Evolutionary conservation across 2,329 filamentous ascomycete genomes (phyloP).

Genomic region (Plenodomus biglobosus): DNA sequence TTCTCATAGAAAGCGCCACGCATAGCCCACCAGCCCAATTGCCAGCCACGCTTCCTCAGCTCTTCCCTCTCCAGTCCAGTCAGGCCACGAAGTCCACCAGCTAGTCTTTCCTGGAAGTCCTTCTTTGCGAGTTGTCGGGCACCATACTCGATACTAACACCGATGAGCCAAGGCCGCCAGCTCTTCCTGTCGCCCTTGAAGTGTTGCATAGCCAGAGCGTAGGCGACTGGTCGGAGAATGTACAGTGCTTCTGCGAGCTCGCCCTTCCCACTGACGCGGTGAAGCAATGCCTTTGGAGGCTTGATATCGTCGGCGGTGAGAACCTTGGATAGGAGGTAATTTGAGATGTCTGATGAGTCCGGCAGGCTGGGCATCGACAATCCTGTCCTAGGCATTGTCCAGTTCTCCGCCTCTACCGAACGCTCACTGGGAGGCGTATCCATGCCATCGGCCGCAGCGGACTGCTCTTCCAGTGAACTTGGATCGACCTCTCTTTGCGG

Average conservation of each 20-base stretch:
- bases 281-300: slow-evolving; percentile 81
- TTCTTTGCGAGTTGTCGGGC: slow-evolving; percentile 80
- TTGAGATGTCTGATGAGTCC: slow-evolving; percentile 76
- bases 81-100: slow-evolving; percentile 72
- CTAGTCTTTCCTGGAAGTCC: slow-evolving; percentile 62
- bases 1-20: slow-evolving; percentile 96
- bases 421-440: slow-evolving; percentile 48
- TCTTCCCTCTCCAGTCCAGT: slow-evolving; percentile 89
- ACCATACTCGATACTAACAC: slow-evolving; percentile 80
- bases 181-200: slow-evolving; percentile 71
- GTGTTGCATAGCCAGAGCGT: slow-evolving; percentile 78
- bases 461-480: slow-evolving; percentile 57
- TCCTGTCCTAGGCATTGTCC: slow-evolving; percentile 94
- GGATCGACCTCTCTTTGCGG: slow-evolving; percentile 83
- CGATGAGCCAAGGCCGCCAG: slow-evolving; percentile 91
- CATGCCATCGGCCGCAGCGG: slow-evolving; percentile 50
- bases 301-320: slow-evolving; percentile 97
- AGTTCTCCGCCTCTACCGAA: slow-evolving; percentile 55
- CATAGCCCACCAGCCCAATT: slow-evolving; percentile 94
- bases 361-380: slow-evolving; percentile 82
- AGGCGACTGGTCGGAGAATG: slow-evolving; percentile 84
- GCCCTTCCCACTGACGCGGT: slow-evolving; percentile 70
- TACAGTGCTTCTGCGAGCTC: slow-evolving; percentile 88
- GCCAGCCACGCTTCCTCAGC: slow-evolving; percentile 83
- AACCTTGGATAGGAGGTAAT: slow-evolving; percentile 85